These are phyloP conservation scores for Rhinocladiella mackenziei DNA, from an alignment of 2,329 filamentous ascomycete species.

Conservation along the genomic window DNA sequence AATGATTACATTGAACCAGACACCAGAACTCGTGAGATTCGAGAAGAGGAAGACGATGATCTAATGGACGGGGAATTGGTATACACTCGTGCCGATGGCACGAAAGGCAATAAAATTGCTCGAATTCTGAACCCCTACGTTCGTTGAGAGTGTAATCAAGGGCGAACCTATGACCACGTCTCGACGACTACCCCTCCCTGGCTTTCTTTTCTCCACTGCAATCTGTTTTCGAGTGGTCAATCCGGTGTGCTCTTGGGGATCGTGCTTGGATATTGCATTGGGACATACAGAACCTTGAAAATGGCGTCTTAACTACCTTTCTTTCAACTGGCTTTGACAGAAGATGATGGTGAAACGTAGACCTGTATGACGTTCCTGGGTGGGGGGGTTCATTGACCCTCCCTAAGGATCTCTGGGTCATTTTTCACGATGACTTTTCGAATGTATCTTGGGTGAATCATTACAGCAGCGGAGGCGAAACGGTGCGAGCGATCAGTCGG, in stretches of 20 bases:
- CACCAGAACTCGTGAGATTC: slow-evolving; percentile 1
- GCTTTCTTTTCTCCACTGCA: neutral
- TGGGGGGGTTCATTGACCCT: too few species aligned
- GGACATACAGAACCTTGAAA: neutral
- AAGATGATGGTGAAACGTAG: too few species aligned
- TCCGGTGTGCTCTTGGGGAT: neutral
- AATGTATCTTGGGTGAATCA: too few species aligned
- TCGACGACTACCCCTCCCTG: neutral
- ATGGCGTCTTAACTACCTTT: neutral
- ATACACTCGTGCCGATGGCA: slow-evolving; percentile 10
- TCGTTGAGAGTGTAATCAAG: neutral
- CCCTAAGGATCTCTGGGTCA: too few species aligned
- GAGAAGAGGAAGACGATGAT: slow-evolving; percentile 9
- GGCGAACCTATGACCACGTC: neutral
- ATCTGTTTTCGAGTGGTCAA: neutral
- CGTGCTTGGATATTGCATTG: neutral
- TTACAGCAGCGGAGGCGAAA: too few species aligned
- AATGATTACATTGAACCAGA: slow-evolving; percentile 20
- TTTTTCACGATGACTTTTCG: too few species aligned
- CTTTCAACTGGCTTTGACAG: too few species aligned
- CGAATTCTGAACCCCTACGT: neutral
- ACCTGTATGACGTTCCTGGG: too few species aligned
- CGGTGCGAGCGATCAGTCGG: too few species aligned
- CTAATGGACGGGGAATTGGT: neutral
- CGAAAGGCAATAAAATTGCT: neutral